Percentiles rank a stretch among this genome's conserved stretches.
phyloP scores from a whole-genome alignment of 805 yeast species.

The Metschnikowia baotianmanensis region DNA sequence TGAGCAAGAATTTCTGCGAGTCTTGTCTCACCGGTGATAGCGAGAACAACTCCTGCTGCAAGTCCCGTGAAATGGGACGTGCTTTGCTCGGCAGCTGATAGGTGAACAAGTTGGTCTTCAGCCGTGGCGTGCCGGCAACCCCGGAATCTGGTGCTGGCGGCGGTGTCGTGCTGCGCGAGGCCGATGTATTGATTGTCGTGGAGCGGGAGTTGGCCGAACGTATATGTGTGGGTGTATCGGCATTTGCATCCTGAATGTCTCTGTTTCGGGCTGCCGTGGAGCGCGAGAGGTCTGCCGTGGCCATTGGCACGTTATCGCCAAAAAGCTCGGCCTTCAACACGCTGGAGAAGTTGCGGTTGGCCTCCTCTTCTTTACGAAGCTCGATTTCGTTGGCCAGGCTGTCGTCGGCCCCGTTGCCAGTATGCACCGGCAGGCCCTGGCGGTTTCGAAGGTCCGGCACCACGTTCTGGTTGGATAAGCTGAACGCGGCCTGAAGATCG shows the following conservation, averaged over 20 bases:
- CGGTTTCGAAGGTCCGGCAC: constrained; percentile 31
- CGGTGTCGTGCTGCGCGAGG: constrained; percentile 22
- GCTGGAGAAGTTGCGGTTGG: constrained; percentile 81
- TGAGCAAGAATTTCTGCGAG: constrained; percentile 70
- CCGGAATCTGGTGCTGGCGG: constrained; percentile 18
- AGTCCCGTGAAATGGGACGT: constrained; percentile 60
- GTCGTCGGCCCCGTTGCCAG: constrained; percentile 11
- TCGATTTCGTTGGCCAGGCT: constrained; percentile 59
- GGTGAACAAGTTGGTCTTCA: constrained; percentile 61
- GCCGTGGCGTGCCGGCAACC: constrained; percentile 36
- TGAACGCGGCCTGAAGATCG: constrained; percentile 83
- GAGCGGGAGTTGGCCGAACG: constrained; percentile 9
- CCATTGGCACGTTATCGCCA: constrained; percentile 76
- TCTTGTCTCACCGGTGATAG: constrained; percentile 87
- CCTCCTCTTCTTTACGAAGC: constrained; percentile 69
- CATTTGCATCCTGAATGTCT: constrained; percentile 1
- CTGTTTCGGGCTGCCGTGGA: constrained; percentile 9
- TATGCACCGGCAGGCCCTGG: constrained; percentile 4
- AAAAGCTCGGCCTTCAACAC: constrained; percentile 86
- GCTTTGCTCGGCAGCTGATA: constrained; percentile 69
- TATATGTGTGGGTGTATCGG: constrained; percentile 7
- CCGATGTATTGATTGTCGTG: constrained; percentile 4
- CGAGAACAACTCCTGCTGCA: constrained; percentile 74
- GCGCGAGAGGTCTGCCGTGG: constrained; percentile 32
- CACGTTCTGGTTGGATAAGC: constrained; percentile 48